Evolutionary conservation across 257 asterid genomes (phyloP).

Genomic region (Ophiorrhiza pumila): DNA sequence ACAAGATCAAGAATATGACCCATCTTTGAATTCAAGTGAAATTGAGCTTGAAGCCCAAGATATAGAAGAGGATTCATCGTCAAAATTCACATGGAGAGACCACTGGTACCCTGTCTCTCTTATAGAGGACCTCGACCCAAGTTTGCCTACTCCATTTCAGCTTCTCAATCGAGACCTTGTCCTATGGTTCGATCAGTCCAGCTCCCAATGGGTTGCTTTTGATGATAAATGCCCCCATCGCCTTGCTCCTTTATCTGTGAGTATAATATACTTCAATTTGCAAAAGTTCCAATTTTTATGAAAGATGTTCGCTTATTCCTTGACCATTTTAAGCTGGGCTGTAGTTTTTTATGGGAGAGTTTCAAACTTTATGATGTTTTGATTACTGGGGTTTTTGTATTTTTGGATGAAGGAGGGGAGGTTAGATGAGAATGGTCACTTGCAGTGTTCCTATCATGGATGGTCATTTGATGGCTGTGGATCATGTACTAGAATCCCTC

Average conservation of each 20-base stretch:
- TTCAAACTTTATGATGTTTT: neutral
- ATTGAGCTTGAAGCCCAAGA: constrained; percentile 33
- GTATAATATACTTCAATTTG: neutral
- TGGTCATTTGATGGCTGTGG: constrained; percentile 98
- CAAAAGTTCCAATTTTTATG: neutral
- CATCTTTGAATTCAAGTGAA: constrained; percentile 13
- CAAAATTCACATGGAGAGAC: constrained; percentile 87
- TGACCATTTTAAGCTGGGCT: neutral
- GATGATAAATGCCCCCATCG: constrained; percentile 98
- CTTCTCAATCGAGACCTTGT: constrained; percentile 89
- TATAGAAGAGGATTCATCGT: constrained; percentile 40
- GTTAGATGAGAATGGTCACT: constrained; percentile 90
- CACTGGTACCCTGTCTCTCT: constrained; percentile 98
- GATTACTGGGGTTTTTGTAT: constrained; percentile 4
- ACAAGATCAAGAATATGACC: constrained; percentile 25
- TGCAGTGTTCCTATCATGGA: constrained; percentile 98
- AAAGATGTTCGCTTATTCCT: neutral
- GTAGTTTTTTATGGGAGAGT: neutral
- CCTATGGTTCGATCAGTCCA: constrained; percentile 79
- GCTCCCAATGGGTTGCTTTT: constrained; percentile 83
- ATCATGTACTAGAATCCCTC: constrained; percentile 86
- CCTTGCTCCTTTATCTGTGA: constrained; percentile 95
- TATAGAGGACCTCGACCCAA: constrained; percentile 80
- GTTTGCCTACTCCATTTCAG: constrained; percentile 85
- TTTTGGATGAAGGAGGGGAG: constrained; percentile 77